Evolutionary conservation across 176 grass and related monocot species (phyloP), one percentile per base, ranked within the genome.

Genomic region (Oryza glaberrima): DNA sequence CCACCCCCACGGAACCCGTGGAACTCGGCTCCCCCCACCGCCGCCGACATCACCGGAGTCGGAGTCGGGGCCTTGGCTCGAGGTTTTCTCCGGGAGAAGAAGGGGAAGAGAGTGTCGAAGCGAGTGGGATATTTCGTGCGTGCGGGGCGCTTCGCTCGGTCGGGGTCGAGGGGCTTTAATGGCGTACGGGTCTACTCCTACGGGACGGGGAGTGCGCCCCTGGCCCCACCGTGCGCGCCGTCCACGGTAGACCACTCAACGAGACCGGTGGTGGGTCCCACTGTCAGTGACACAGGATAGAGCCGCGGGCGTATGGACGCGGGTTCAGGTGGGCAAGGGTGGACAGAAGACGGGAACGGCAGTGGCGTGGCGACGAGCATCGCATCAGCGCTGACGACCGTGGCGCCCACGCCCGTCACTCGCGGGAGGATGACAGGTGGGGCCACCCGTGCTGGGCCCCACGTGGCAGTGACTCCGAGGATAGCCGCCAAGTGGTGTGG

Each of bases 391-490:
- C 75, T 80, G 85, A 80, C 85, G 32, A 20, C 17, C 1, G 1
- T 0, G 30, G 30, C 2, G 30, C 30, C 30, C 30, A 32, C 30
- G 30, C 2, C 2, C 30, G 28, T 28, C 30, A 32, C 30, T 30
- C 30, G 30, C 30, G 30, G 2, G 30, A 0, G 4, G 0, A 0
- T 58, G 89, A 52, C 84, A 87, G 2, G 81, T 80, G 17, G 89
- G 6, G 2, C 36, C 0, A 0, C 0, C 0, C 0, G 0, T 0
- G 0, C 0, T 0, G 0, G 44, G 11, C 0, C 88, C 84, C 22
- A 8, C 7, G 0, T 19, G 40, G 25, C 76, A 6, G 64, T 64
- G 8, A 5, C 0, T 1, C 0, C 0, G 1, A 0, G 2, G 0
- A 7, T 34, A 30, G 46, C 67, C 26, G 4, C 16, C 14, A 66